These are phyloP conservation scores for Aspergillus hiratsukae DNA, from an alignment of 2,329 filamentous ascomycete genomes.

Conservation along the genomic window DNA sequence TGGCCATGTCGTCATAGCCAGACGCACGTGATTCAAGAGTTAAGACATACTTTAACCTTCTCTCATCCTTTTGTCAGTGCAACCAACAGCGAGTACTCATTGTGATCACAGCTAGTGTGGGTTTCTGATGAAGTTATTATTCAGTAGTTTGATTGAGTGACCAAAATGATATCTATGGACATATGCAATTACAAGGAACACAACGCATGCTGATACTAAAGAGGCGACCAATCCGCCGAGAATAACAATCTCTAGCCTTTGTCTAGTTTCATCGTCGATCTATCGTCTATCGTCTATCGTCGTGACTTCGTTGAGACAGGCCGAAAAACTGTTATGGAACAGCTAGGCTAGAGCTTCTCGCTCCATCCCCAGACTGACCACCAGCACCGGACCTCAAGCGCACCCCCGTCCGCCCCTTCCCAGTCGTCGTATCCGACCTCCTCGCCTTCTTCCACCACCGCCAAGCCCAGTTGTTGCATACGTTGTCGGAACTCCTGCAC, in stretches of 20 bases:
- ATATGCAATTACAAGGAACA: background rate
- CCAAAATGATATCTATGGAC: background rate
- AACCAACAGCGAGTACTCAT: background rate
- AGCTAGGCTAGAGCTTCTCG: slow-evolving; percentile 26
- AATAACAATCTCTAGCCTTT: background rate
- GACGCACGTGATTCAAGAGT: background rate
- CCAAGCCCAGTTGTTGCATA: slow-evolving; percentile 54
- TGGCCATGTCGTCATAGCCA: background rate
- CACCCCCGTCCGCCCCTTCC: slow-evolving; percentile 39
- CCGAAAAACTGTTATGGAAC: background rate
- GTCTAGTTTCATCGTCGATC: slow-evolving; percentile 8
- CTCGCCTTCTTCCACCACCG: slow-evolving; percentile 48
- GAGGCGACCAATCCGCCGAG: background rate
- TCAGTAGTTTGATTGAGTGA: background rate
- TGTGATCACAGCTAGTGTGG: background rate
- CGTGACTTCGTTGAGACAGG: slow-evolving; percentile 24
- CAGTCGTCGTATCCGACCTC: slow-evolving; percentile 47
- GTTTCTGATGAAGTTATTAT: background rate
- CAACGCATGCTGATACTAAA: background rate
- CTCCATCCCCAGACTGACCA: slow-evolving; percentile 46
- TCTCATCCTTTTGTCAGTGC: background rate
- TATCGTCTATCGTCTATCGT: slow-evolving; percentile 16
- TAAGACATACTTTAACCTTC: background rate
- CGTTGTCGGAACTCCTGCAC: slow-evolving; percentile 57
- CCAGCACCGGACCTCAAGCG: slow-evolving; percentile 43